These are phyloP conservation scores for Aureobasidium namibiae DNA, from an alignment of 2,329 filamentous ascomycete species.

Conservation along the genomic window DNA sequence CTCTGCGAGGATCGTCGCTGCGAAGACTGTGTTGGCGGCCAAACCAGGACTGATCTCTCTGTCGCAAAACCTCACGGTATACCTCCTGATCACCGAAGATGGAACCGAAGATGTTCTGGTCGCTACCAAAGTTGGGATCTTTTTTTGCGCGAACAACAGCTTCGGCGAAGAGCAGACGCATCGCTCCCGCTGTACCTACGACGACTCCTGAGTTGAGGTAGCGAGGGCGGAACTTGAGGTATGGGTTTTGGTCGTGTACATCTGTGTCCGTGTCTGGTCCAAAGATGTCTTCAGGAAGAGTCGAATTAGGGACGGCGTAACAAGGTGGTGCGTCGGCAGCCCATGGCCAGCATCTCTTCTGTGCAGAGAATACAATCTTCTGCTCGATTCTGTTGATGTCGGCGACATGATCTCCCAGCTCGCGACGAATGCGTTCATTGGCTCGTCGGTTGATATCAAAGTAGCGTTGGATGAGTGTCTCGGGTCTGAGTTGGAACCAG, in stretches of 20 bases:
- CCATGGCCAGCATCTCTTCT: conserved; percentile 45
- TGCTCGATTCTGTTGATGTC: conserved; percentile 36
- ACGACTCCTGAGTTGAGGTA: conserved; percentile 27
- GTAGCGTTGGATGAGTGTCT: conserved; percentile 56
- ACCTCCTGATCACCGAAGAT: conserved; percentile 28
- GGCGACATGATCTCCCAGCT: conserved; percentile 16
- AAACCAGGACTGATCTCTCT: conserved; percentile 24
- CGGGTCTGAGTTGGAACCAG: conserved; percentile 57
- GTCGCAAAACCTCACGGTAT: conserved; percentile 23
- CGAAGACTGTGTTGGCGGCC: conserved; percentile 14
- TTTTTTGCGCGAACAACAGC: conserved; percentile 25
- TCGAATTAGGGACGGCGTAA: conserved; percentile 43
- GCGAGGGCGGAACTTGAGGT: conserved; percentile 30
- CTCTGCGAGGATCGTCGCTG: not conserved
- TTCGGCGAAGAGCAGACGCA: conserved; percentile 22
- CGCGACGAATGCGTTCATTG: conserved; percentile 39
- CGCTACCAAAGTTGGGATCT: conserved; percentile 23
- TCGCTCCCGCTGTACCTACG: conserved; percentile 21
- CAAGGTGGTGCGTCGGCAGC: conserved; percentile 40
- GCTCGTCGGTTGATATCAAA: conserved; percentile 32
- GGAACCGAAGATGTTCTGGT: conserved; percentile 30
- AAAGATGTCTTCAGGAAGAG: conserved; percentile 41
- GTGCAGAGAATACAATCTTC: conserved; percentile 48
- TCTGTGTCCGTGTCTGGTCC: conserved; percentile 42
- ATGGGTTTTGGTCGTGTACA: conserved; percentile 30